Evolutionary conservation across 2,329 filamentous ascomycete genomes (phyloP).

Genomic region (Aspergillus udagawae): DNA sequence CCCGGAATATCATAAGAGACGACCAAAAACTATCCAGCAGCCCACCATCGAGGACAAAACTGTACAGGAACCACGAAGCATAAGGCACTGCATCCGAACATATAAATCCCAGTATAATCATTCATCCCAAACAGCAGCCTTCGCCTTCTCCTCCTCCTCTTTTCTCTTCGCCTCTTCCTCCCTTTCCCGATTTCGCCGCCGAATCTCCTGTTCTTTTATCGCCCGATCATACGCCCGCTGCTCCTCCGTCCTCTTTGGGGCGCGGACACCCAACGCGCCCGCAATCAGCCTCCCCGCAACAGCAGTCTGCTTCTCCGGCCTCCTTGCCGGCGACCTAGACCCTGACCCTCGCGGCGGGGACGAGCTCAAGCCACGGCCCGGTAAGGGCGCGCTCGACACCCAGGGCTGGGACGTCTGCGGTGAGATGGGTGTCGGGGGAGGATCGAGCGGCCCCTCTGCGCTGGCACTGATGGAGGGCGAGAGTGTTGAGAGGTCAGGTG

Average conservation of each 20-base stretch:
- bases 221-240: conserved; percentile 81
- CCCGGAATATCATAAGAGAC: not conserved
- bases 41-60: not conserved
- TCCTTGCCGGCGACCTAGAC: conserved; percentile 20
- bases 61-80: not conserved
- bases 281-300: conserved; percentile 88
- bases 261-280: conserved; percentile 75
- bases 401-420: conserved; percentile 38
- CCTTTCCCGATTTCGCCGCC: conserved; percentile 67
- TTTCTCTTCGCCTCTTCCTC: conserved; percentile 60
- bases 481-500: conserved; percentile 9
- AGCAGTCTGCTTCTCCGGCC: conserved; percentile 90
- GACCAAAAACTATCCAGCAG: not conserved
- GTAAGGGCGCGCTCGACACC: conserved; percentile 14
- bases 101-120: conserved; percentile 22
- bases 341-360: conserved; percentile 14
- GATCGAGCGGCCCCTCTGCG: conserved; percentile 43
- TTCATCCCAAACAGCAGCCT: conserved; percentile 80
- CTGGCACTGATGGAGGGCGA: conserved; percentile 25
- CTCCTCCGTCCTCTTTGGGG: conserved; percentile 79
- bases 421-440: conserved; percentile 65
- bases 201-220: conserved; percentile 78
- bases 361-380: conserved; percentile 9
- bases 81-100: not conserved
- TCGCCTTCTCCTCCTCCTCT: conserved; percentile 68